phyloP scores from a whole-genome alignment of 2,329 filamentous ascomycete genomes.

The Arthrobotrys sphaeroides region DNA sequence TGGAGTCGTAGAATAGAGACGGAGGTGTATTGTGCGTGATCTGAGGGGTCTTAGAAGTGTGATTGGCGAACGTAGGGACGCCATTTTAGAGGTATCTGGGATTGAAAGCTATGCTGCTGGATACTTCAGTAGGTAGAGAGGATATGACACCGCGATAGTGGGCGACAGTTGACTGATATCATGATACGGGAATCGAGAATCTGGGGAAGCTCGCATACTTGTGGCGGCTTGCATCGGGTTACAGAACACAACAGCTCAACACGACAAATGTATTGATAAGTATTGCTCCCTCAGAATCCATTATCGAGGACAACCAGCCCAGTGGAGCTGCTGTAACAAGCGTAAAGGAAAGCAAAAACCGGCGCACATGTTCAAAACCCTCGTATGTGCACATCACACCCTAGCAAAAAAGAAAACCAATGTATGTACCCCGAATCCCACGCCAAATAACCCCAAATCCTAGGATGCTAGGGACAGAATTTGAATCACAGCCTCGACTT shows the following conservation, averaged over 20 bases:
- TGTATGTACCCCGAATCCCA: too few relatives aligned
- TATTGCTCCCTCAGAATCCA: too few relatives aligned
- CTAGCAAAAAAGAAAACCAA: too few relatives aligned
- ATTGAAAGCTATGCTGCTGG: neutral
- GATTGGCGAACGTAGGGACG: constrained; percentile 25
- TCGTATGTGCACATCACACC: too few relatives aligned
- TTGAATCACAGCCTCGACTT: neutral
- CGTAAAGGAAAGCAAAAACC: too few relatives aligned
- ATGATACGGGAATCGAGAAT: neutral
- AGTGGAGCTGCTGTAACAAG: too few relatives aligned
- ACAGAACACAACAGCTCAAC: constrained; percentile 7
- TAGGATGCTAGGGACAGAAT: neutral
- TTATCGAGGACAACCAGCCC: too few relatives aligned
- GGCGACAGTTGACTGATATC: neutral
- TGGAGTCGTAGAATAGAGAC: constrained; percentile 31
- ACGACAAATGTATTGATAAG: too few relatives aligned
- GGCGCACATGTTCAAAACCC: too few relatives aligned
- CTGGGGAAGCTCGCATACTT: constrained; percentile 20
- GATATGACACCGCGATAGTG: neutral
- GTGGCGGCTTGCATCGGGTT: constrained; percentile 21
- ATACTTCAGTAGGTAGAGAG: too few relatives aligned
- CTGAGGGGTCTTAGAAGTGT: neutral
- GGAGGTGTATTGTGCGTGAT: neutral
- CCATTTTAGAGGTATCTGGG: constrained; percentile 4
- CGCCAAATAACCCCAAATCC: neutral